A percentile compares a stretch with the other conserved stretches of the same genome.
Evolutionary conservation across 2,329 filamentous ascomycete genomes (phyloP).

Genomic region (Fulvia fulva): DNA sequence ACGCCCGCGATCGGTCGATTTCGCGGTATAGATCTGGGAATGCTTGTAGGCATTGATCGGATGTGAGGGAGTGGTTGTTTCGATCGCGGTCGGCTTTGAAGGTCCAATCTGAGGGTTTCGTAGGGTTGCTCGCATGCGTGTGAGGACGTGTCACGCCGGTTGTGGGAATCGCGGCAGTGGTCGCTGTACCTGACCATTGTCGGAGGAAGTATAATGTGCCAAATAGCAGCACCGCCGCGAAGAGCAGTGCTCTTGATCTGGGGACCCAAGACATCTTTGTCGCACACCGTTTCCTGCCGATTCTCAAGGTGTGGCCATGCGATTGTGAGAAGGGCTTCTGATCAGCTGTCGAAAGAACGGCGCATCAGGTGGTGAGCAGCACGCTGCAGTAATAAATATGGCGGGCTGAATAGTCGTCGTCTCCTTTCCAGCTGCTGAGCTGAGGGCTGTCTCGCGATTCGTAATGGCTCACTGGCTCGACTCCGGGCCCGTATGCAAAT

Average conservation of each 20-base stretch:
- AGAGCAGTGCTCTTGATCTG: slow-evolving; percentile 13
- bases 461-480: background rate
- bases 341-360: background rate
- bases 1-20: slow-evolving; percentile 29
- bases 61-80: slow-evolving; percentile 30
- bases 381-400: no score
- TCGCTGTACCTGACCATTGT: background rate
- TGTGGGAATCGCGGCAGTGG: background rate
- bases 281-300: background rate
- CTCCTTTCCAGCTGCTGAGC: slow-evolving; percentile 3
- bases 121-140: slow-evolving; percentile 2
- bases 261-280: slow-evolving; percentile 16
- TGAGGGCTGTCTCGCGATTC: background rate
- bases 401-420: background rate
- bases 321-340: background rate
- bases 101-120: slow-evolving; percentile 3
- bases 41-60: slow-evolving; percentile 29
- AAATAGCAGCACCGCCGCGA: slow-evolving; percentile 5
- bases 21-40: slow-evolving; percentile 34
- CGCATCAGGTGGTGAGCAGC: background rate
- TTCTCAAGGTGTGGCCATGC: background rate
- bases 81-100: slow-evolving; percentile 26
- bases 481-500: background rate
- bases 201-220: slow-evolving; percentile 4
- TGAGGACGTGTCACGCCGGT: background rate